Evolutionary conservation across 768 basidiomycete genomes (phyloP).

Genomic region (Podaxis sp.): DNA sequence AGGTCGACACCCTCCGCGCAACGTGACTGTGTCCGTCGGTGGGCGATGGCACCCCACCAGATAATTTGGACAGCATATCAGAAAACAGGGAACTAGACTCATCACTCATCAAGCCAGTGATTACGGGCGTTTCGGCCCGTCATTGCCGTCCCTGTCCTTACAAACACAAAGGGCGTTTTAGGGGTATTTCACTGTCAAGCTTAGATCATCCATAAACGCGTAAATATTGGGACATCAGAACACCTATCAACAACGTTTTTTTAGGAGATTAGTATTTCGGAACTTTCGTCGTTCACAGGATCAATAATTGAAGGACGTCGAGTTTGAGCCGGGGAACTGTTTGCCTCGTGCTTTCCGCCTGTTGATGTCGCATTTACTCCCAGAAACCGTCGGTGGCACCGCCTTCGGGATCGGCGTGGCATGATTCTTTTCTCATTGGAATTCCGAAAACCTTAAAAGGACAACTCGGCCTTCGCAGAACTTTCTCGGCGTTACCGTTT

Average conservation of each 20-base stretch:
- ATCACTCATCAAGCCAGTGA: background rate
- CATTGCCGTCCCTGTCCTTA: background rate
- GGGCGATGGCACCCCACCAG: background rate
- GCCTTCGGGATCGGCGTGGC: slow-evolving; percentile 6
- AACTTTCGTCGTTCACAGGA: background rate
- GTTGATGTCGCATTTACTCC: slow-evolving; percentile 1
- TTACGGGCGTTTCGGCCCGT: slow-evolving; percentile 1
- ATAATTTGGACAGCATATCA: background rate
- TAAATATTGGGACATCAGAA: background rate
- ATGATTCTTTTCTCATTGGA: background rate
- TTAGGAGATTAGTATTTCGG: background rate
- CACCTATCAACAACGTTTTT: background rate
- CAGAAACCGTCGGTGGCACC: slow-evolving; percentile 1
- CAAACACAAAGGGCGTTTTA: background rate
- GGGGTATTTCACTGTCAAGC: too few species aligned
- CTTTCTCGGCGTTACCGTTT: background rate
- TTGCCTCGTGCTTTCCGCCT: slow-evolving; percentile 11
- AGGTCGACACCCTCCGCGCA: background rate
- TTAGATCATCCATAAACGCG: background rate
- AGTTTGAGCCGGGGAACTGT: background rate
- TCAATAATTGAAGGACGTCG: background rate
- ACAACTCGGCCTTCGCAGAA: background rate
- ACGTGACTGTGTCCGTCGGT: background rate
- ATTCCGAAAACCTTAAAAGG: background rate
- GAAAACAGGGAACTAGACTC: background rate